Base-by-base conservation (phyloP, 2,329 filamentous ascomycete genomes). In the Monosporascus ibericus region DNA sequence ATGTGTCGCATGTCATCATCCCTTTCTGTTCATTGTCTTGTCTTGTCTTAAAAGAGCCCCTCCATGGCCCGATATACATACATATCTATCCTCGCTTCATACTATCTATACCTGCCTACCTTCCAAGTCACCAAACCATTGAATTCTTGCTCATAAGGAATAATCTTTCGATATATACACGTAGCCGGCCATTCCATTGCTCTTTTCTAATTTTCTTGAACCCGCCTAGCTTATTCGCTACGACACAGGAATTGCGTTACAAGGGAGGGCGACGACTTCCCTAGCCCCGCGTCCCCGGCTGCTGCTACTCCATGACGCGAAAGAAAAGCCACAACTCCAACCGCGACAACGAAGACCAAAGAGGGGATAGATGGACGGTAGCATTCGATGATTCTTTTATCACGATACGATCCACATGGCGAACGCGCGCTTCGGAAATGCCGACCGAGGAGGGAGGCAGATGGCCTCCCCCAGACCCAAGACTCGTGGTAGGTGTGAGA, bases 381-480 rank as follows among this genome's bases (percentile, higher is more conserved):
- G 24, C 42, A 46, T 20, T 20, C 18, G 42, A 46, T 46, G 48
- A 58, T 51, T 46, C 44, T 48, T 46, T 36, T 52, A 50, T 27
- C 39, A 49, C 44, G 47, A 55, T 34, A 48, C 55, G 44, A 47
- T 47, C 54, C 51, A 55, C 55, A 68, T 68, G 65, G 63, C 65
- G 57, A 68, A 61, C 51, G 63, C 65, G 48, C 62, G 66, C 38
- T 66, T 64, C 47, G 61, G 64, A 49, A 64, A 58, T 57, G 62
- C 63, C 60, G 63, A 57, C 47, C 59, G 62, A 55, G 64, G 65
- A 52, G 64, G 65, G 52, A 65, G 67, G 54, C 65, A 67, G 53
- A 66, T 69, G 63, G 62, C 65, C 39, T 69, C 67, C 36, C 67
- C 67, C n/a, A 61, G 66, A 50, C 67, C 67, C 17, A 69, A 68